These are phyloP conservation scores for Diaporthe citrichinensis DNA, from an alignment of 2,329 filamentous ascomycete genomes.

Conservation along the genomic window DNA sequence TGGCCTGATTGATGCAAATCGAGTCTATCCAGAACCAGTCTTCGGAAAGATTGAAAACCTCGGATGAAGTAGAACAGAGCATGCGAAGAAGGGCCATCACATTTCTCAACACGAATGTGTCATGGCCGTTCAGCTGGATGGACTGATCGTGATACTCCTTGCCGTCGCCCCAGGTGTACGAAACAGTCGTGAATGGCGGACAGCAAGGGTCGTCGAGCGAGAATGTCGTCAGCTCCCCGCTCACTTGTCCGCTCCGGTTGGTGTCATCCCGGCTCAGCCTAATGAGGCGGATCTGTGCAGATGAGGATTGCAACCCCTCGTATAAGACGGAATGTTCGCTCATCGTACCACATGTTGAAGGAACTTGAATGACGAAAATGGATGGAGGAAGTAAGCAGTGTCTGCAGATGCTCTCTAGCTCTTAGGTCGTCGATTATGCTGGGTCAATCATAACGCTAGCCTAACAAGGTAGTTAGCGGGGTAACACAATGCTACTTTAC, in stretches of 20 bases:
- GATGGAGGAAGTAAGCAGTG: not conserved
- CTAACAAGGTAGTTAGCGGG: not conserved
- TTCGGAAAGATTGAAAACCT: not conserved
- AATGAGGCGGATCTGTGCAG: slow-evolving; percentile 31
- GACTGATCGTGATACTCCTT: not conserved
- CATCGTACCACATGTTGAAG: slow-evolving; percentile 5
- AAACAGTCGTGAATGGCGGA: slow-evolving; percentile 32
- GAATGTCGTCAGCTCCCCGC: slow-evolving; percentile 30
- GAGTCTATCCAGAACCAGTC: slow-evolving; percentile 39
- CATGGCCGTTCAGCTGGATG: slow-evolving; percentile 1
- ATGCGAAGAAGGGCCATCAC: slow-evolving; percentile 35
- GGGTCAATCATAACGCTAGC: not conserved
- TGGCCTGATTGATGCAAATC: slow-evolving; percentile 36
- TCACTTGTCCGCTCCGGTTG: not conserved
- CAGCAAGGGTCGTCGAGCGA: slow-evolving; percentile 18
- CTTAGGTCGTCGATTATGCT: not conserved
- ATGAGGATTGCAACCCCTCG: not conserved
- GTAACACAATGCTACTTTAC: not conserved
- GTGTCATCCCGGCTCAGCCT: not conserved
- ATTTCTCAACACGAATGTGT: not conserved
- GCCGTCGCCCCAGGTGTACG: slow-evolving; percentile 31
- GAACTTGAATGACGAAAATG: not conserved
- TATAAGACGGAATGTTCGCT: slow-evolving; percentile 1
- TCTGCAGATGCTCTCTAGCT: not conserved
- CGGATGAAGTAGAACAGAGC: slow-evolving; percentile 15